Conservation (phyloP, 2,329 filamentous ascomycete species). For the Macrophomina tecta region DNA sequence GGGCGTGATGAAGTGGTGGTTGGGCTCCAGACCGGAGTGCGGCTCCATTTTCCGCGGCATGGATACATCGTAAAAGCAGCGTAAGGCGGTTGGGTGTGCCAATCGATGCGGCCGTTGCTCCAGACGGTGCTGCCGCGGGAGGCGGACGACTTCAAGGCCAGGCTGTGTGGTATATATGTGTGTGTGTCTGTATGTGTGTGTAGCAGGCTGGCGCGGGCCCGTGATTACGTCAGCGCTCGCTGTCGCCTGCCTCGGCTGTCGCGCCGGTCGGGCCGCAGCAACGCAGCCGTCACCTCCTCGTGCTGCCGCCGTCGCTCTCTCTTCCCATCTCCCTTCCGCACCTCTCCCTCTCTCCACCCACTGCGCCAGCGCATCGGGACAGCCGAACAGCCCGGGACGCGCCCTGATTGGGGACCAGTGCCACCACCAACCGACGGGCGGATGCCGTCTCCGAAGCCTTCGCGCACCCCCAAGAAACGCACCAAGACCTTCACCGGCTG, state of each 20-base stretch:
- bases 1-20: not conserved
- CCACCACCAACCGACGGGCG: not conserved
- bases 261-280: not conserved
- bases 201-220: too few relatives aligned
- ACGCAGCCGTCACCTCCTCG: not conserved
- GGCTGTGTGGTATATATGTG: too few relatives aligned
- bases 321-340: not conserved
- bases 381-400: not conserved
- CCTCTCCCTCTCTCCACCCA: not conserved
- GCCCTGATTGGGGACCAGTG: not conserved
- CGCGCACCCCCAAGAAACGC: conserved; percentile 25
- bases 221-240: conserved; percentile 9
- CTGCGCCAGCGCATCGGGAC: not conserved
- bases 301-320: not conserved
- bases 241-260: not conserved
- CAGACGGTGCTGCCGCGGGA: too few relatives aligned
- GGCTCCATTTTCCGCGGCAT: conserved; percentile 22
- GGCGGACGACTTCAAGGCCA: not conserved
- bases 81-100: not conserved
- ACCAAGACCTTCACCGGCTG: conserved; percentile 49
- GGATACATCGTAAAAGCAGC: conserved; percentile 13
- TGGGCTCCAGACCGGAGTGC: conserved; percentile 12
- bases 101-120: not conserved
- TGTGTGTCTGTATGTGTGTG: too few relatives aligned
- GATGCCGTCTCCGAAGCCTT: conserved; percentile 4